phyloP scores from a whole-genome alignment of 257 asterid genomes.

The Craterostigma plantagineum region DNA sequence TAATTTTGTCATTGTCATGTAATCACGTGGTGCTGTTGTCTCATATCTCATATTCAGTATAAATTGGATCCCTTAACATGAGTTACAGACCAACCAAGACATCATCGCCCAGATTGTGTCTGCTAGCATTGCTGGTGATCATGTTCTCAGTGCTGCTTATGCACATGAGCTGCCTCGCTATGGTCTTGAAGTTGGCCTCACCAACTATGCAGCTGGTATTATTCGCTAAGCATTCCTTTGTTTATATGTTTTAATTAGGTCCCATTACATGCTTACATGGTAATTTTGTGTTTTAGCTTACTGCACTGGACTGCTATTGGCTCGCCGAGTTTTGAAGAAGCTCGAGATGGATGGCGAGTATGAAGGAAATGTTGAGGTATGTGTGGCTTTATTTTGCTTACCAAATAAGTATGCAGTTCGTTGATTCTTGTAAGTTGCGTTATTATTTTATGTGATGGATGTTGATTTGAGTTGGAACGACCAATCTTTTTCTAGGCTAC shows the following conservation, averaged over 20 bases:
- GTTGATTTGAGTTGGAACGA: neutral
- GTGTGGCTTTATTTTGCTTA: neutral
- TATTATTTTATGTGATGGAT: neutral
- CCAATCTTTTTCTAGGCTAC: slow-evolving; percentile 33
- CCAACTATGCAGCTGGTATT: slow-evolving; percentile 38
- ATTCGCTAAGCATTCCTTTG: no score
- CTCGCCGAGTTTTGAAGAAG: slow-evolving; percentile 53
- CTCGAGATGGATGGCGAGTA: slow-evolving; percentile 71
- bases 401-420: neutral
- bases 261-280: no score
- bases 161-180: slow-evolving; percentile 27
- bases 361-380: slow-evolving; percentile 72
- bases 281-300: slow-evolving; percentile 26
- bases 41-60: neutral
- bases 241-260: neutral
- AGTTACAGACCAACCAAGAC: slow-evolving; percentile 26
- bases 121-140: slow-evolving; percentile 33
- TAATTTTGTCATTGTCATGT: slow-evolving; percentile 12
- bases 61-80: no score
- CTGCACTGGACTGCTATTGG: slow-evolving; percentile 80
- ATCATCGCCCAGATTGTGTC: slow-evolving; percentile 26
- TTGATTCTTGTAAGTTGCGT: no score
- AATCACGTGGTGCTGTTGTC: neutral
- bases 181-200: slow-evolving; percentile 34
- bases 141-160: slow-evolving; percentile 27